A percentile compares a stretch with the other conserved stretches of the same genome.
Evolutionary conservation across 441 rosid genomes (phyloP).

Genomic region (Jatropha multifida): DNA sequence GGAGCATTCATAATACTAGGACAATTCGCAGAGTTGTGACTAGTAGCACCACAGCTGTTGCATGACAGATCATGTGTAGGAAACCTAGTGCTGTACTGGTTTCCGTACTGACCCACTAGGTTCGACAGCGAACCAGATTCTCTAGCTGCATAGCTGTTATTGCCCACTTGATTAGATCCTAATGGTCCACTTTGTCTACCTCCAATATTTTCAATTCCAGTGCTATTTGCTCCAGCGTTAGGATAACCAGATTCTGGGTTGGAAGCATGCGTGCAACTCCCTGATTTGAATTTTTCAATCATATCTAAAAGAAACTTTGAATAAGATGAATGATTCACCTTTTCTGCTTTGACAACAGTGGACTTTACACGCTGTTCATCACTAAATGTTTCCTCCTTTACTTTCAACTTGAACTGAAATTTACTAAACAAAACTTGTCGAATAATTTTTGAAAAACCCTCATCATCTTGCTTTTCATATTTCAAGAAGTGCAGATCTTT

Average conservation of each 20-base stretch:
- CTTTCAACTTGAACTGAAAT: conserved; percentile 78
- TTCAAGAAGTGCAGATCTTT: conserved; percentile 69
- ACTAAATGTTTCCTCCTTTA: conserved; percentile 82
- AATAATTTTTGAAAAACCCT: conserved; percentile 58
- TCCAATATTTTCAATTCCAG: conserved; percentile 35
- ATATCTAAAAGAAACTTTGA: conserved; percentile 61
- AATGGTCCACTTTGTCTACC: conserved; percentile 31
- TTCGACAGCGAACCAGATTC: conserved; percentile 38
- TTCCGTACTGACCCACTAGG: conserved; percentile 48
- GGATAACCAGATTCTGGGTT: conserved; percentile 35
- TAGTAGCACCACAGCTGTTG: conserved; percentile 52
- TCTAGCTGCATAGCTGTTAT: conserved; percentile 23
- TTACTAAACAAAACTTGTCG: conserved; percentile 63
- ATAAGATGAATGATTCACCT: conserved; percentile 53
- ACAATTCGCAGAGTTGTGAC: conserved; percentile 67
- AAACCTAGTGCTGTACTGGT: conserved; percentile 38
- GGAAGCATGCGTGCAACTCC: conserved; percentile 27
- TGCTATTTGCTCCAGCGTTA: conserved; percentile 21
- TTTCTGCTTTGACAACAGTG: conserved; percentile 75
- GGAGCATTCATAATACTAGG: conserved; percentile 65
- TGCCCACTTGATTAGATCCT: conserved; percentile 26
- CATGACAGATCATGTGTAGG: conserved; percentile 38
- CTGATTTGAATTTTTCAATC: conserved; percentile 50
- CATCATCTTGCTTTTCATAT: conserved; percentile 61
- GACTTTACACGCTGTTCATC: conserved; percentile 92